Evolutionary conservation across 192 early-diverging fungal species (phyloP).

Genomic region (Phlyctochytrium bullatum): DNA sequence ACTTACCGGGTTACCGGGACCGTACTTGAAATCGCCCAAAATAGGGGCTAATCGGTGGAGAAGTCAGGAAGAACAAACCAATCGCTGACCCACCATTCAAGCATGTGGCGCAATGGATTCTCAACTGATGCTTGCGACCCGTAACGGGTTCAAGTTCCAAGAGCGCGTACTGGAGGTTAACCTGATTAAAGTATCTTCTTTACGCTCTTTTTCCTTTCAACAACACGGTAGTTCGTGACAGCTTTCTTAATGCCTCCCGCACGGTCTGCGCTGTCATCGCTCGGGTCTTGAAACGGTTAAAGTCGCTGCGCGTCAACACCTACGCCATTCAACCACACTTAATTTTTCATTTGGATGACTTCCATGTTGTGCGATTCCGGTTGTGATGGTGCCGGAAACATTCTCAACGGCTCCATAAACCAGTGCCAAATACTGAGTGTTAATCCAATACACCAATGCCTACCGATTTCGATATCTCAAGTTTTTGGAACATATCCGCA

Average conservation of each 20-base stretch:
- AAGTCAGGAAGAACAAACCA: neutral
- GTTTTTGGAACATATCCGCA: conserved; percentile 26
- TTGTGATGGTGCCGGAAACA: conserved; percentile 19
- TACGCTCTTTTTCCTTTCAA: conserved; percentile 18
- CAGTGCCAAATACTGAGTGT: conserved; percentile 17
- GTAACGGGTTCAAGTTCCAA: conserved; percentile 39
- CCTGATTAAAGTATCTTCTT: conserved; percentile 5
- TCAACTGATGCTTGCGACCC: conserved; percentile 50
- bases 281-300: neutral
- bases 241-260: conserved; percentile 34
- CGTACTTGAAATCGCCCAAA: conserved; percentile 48
- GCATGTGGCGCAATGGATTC: conserved; percentile 39
- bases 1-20: conserved; percentile 31
- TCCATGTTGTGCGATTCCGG: conserved; percentile 33
- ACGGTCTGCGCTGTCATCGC: neutral
- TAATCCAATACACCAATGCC: neutral
- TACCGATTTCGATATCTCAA: conserved; percentile 17
- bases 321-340: conserved; percentile 38
- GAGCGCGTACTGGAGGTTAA: conserved; percentile 13
- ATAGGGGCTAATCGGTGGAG: conserved; percentile 26
- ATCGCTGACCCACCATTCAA: conserved; percentile 15
- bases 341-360: conserved; percentile 28
- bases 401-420: conserved; percentile 1
- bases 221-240: conserved; percentile 20
- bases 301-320: neutral